Evolutionary conservation across 2,329 filamentous ascomycete species (phyloP), one percentile per base, ranked within the genome.

Genomic region (Penicillium psychrosexuale): DNA sequence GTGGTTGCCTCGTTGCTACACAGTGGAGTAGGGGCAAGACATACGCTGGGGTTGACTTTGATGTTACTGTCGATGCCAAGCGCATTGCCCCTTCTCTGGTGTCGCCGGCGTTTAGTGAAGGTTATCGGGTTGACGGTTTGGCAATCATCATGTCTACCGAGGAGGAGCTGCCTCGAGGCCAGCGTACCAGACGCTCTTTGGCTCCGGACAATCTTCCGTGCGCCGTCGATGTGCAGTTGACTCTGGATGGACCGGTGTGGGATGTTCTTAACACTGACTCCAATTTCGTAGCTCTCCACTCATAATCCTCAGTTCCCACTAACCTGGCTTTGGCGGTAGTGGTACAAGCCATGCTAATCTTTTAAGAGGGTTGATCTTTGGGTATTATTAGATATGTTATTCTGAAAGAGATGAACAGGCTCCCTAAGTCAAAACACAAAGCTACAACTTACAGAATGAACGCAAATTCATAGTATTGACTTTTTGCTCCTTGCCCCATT

Each of bases 121-220:
- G 19, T n/a, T 15, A 53, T 28, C 30, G 19, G n/a, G 22, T 34
- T 2, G 36, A 53, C 36, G 51, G 44, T 2, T 24, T 48, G 12
- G 51, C 51, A 28, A 30, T 48, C 5, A 31, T 53, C 15, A n/a
- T 53, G 30, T 19, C 43, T 8, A 53, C 51, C 12, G 43, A 48
- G 28, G 51, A 53, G 30, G 28, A 47, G 12, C 3, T 38, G 11
- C 13, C 9, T 15, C 22, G 12, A 8, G 9, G 13, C 7, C 31
- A n/a, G 5, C 3, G 13, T 2, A 36, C 17, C 3, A 15, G 19
- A 15, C 5, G 12, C 2, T 13, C 12, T 19, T 39, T 12, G 28
- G 12, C 4, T 24, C 15, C 5, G 11, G 6, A 0, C 5, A 12
- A 13, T 12, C 5, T 17, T 3, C 44, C 37, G 0, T n/a, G 11